phyloP scores from a whole-genome alignment of 208 protist genomes.

The Leptomonas pyrrhocoris region DNA sequence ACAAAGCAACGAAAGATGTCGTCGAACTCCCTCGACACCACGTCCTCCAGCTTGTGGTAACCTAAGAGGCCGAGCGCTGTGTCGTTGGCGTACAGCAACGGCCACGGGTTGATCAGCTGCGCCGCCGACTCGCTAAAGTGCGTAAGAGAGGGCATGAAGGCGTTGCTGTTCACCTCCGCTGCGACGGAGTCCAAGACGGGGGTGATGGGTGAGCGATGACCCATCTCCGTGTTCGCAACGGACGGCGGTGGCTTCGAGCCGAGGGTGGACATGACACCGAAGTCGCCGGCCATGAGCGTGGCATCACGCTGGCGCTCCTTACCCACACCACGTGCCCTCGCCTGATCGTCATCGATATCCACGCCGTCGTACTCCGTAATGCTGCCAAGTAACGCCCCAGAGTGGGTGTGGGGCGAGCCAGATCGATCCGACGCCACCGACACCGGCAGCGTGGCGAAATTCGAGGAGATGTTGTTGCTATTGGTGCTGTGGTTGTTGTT shows the following conservation, averaged over 20 bases:
- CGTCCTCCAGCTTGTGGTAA: slow-evolving; percentile 18
- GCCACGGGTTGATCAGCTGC: slow-evolving; percentile 19
- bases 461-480: neutral
- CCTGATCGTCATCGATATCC: slow-evolving; percentile 16
- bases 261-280: neutral
- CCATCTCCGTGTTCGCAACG: slow-evolving; percentile 8
- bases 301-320: slow-evolving; percentile 7
- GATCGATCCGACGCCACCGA: slow-evolving; percentile 8
- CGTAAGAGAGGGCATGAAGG: neutral
- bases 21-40: slow-evolving; percentile 21
- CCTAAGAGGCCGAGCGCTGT: slow-evolving; percentile 27
- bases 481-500: neutral
- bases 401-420: neutral
- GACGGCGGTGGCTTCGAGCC: slow-evolving; percentile 13
- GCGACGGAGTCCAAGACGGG: neutral
- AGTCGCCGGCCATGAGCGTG: neutral
- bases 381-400: slow-evolving; percentile 8
- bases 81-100: slow-evolving; percentile 34
- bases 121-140: slow-evolving; percentile 12
- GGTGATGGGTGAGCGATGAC: neutral
- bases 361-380: slow-evolving; percentile 14
- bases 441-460: neutral
- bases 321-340: slow-evolving; percentile 1
- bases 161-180: neutral
- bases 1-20: slow-evolving; percentile 35